Evolutionary conservation across 2,329 filamentous ascomycete species (phyloP).

Genomic region (Stemphylium lycopersici): DNA sequence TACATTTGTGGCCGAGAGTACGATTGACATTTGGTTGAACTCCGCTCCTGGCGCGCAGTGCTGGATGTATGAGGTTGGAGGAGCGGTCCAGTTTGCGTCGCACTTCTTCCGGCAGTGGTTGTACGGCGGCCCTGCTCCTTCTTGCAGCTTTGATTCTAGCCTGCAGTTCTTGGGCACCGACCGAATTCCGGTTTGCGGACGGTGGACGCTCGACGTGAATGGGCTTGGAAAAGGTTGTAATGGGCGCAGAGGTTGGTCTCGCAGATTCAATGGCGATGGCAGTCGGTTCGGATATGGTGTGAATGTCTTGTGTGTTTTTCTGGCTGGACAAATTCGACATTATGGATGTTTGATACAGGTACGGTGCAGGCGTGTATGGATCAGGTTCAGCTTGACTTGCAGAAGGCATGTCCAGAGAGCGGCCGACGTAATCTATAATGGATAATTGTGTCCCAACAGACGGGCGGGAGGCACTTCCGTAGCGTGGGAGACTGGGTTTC

Average conservation of each 20-base stretch:
- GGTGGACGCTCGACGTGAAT: background rate
- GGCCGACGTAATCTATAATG: constrained; percentile 18
- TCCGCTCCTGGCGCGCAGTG: constrained; percentile 14
- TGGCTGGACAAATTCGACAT: constrained; percentile 45
- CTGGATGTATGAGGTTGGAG: constrained; percentile 17
- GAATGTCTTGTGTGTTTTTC: constrained; percentile 40
- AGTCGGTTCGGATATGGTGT: constrained; percentile 32
- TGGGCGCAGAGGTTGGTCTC: constrained; percentile 27
- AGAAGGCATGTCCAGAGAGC: constrained; percentile 2
- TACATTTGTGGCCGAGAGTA: constrained; percentile 9
- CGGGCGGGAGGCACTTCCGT: constrained; percentile 20
- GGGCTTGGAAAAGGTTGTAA: constrained; percentile 23
- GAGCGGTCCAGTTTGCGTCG: constrained; percentile 18
- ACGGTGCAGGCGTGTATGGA: background rate
- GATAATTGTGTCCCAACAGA: constrained; percentile 19
- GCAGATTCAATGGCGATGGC: constrained; percentile 14
- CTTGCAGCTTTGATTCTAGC: constrained; percentile 29
- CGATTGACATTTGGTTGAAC: constrained; percentile 1
- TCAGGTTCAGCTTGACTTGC: background rate
- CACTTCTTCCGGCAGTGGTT: constrained; percentile 13
- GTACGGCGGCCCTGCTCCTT: constrained; percentile 14
- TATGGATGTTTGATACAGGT: background rate
- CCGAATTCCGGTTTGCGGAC: constrained; percentile 11
- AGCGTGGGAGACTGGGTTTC: constrained; percentile 15
- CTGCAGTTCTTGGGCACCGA: constrained; percentile 25